Evolutionary conservation across 768 basidiomycete genomes (phyloP), one percentile per base, ranked within the genome.

Genomic region (Rhodotorula babjevae): DNA sequence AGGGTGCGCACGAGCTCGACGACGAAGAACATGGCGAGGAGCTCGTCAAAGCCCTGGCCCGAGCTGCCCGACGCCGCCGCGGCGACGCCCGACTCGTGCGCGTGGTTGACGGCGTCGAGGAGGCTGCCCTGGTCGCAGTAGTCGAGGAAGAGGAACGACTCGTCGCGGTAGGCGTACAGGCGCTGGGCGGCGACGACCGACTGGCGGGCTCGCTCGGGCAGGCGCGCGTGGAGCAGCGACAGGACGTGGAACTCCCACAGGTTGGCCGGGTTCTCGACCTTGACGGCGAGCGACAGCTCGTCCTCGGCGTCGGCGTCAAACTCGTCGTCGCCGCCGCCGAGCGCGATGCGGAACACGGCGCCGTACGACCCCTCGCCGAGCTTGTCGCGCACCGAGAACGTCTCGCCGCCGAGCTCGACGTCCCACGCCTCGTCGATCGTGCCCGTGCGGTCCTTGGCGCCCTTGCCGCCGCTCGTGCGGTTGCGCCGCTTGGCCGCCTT

Each of bases 351-450:
- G 84, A 95, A 99, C n/a, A 99, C 96, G 7, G 89, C 86, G 5
- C 95, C 96, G 77, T 95, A 99, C 0, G 94, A 92, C 11, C 96
- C 96, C 82, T 99, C 96, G 27, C 96, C 96, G 33, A 99, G 84
- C 80, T 98, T 99, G 72, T 90, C 90, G 7, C 84, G 82, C 9
- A 97, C 87, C 65, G 85, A 85, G 78, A 90, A 92, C 64, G 83
- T 83, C 69, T 85, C 86, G 7, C 85, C 88, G 58, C 84, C 84
- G n/a, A 97, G 82, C 27, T 82, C 82, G 55, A 98, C 79, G 31
- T 85, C 77, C 79, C 89, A 84, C n/a, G 76, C 68, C 52, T 77
- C 75, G 44, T 79, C 79, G 55, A 80, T 76, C 18, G 62, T 68
- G 27, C 76, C 72, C 31, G 76, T 75, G 33, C 57, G 75, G 65